Evolutionary conservation across 2,329 filamentous ascomycete genomes (phyloP), one percentile per base, ranked within the genome.

Genomic region (Capronia coronata): DNA sequence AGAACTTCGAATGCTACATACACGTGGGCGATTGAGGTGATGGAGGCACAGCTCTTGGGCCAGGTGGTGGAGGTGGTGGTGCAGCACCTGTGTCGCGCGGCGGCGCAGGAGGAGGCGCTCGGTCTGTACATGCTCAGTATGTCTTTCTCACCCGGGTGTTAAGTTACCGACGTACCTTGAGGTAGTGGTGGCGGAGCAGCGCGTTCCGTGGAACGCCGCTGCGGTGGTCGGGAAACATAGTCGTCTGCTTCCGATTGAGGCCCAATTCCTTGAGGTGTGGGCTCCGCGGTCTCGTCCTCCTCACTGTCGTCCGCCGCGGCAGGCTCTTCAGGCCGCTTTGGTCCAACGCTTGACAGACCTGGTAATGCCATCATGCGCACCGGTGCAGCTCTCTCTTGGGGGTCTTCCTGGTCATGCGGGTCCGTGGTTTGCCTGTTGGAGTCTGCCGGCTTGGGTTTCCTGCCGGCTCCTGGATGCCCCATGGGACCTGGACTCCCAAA

Each of bases 401-500:
- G 25, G 1, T 62, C 59, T 38, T 70, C 66, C 29, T 62, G 48
- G 27, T 69, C 63, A 35, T 64, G 45, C 25, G 68, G 63, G 39
- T 55, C 64, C 40, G 63, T 57, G 23, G 52, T 32, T 44, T 54
- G 59, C 51, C 62, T 65, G 44, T 69, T 67, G 32, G 61, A 55
- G 51, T 71, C 65, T 10, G 68, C 58, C 23, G 73, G 59, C 60
- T 74, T 76, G 30, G 75, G 71, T 62, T 78, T 80, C 57, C 73
- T 73, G 43, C 71, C 47, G 46, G 63, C 57, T 58, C 62, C 54
- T 65, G 68, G 70, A 51, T 76, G 72, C 13, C 82, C 78, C 65
- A 88, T 79, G 52, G 80, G 81, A 30, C 77, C 79, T 29, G 83
- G 80, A 16, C 79, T 78, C 14, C 87, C 87, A 66, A 94, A 94